These are phyloP conservation scores for Boletus vermiculosoides DNA, from an alignment of 768 basidiomycete genomes.

Conservation along the genomic window DNA sequence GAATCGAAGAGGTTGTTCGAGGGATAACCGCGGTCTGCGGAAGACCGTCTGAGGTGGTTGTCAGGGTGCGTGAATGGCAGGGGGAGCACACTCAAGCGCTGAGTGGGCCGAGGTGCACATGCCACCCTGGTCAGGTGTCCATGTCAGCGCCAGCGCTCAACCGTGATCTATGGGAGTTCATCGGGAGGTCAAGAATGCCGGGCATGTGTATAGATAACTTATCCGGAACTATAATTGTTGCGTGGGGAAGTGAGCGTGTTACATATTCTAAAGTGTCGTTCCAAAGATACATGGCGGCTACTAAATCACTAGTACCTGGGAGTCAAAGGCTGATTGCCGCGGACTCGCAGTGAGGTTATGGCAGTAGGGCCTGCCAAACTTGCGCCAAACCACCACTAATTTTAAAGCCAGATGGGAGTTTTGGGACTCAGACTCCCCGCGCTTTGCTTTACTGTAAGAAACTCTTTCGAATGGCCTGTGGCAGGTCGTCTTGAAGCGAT, in stretches of 20 bases:
- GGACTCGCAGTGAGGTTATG: too few relatives aligned
- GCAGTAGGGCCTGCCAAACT: too few relatives aligned
- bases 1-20: background rate
- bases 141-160: background rate
- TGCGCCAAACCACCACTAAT: too few relatives aligned
- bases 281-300: too few relatives aligned
- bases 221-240: too few relatives aligned
- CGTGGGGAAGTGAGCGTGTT: background rate
- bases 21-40: too few relatives aligned
- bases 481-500: too few relatives aligned
- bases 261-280: background rate
- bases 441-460: too few relatives aligned
- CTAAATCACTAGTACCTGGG: background rate
- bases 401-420: too few relatives aligned
- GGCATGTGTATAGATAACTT: background rate
- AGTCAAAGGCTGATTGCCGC: background rate
- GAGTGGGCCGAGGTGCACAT: conserved; percentile 1
- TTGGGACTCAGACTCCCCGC: too few relatives aligned
- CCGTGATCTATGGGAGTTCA: conserved; percentile 4
- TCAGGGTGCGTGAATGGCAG: background rate
- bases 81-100: background rate
- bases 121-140: background rate
- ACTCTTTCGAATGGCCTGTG: too few relatives aligned
- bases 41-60: background rate
- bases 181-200: background rate